phyloP scores from a whole-genome alignment of 768 basidiomycete species.

The Russula sp. region DNA sequence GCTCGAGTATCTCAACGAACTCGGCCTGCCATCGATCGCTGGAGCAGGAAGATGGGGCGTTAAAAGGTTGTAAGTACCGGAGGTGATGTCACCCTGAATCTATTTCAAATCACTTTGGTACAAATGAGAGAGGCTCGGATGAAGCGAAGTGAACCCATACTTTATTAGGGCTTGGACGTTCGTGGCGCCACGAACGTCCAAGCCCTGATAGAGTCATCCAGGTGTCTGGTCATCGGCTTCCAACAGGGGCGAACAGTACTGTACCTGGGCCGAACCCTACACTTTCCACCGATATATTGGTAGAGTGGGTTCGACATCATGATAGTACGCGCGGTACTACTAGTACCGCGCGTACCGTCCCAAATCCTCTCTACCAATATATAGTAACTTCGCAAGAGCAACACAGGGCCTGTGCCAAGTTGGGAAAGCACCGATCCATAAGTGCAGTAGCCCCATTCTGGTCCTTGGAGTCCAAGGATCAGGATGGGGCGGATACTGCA shows the following conservation, averaged over 20 bases:
- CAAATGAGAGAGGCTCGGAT: neutral
- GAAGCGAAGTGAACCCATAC: slow-evolving; percentile 23
- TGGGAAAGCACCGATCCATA: too few relatives aligned
- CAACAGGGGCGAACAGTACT: slow-evolving; percentile 16
- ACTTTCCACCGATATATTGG: slow-evolving; percentile 27
- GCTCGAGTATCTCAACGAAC: slow-evolving; percentile 78
- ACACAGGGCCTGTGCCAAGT: too few relatives aligned
- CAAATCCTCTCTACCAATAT: too few relatives aligned
- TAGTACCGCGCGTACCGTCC: too few relatives aligned
- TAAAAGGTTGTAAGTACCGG: slow-evolving; percentile 32
- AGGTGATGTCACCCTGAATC: slow-evolving; percentile 12
- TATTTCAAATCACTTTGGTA: slow-evolving; percentile 2
- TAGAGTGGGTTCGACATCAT: slow-evolving; percentile 34
- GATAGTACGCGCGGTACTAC: slow-evolving; percentile 24
- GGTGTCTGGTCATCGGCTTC: slow-evolving; percentile 16
- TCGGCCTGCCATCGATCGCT: slow-evolving; percentile 89
- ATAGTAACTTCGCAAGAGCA: too few relatives aligned
- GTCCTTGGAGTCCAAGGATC: too few relatives aligned
- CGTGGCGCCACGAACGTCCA: too few relatives aligned
- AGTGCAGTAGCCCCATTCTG: too few relatives aligned
- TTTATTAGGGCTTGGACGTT: slow-evolving; percentile 29
- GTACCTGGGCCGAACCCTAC: neutral
- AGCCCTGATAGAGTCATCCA: neutral
- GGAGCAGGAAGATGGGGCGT: slow-evolving; percentile 74
- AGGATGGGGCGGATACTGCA: too few relatives aligned